phyloP scores from a whole-genome alignment of 768 basidiomycete species.

The Mycena galopus region DNA sequence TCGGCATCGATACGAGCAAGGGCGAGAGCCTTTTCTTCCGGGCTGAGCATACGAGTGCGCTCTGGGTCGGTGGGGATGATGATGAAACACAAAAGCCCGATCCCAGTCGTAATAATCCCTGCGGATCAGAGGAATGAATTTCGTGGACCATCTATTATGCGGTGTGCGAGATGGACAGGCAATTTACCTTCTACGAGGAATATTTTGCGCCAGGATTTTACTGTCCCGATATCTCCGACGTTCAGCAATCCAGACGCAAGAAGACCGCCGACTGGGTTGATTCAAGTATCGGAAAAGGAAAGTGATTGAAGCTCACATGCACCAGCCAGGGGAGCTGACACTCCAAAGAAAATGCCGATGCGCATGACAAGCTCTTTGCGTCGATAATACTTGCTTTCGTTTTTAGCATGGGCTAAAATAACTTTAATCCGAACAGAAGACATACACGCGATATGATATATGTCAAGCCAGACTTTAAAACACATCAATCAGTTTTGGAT shows the following conservation, averaged over 20 bases:
- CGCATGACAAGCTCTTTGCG: conserved; percentile 51
- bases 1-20: conserved; percentile 52
- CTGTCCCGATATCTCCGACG: conserved; percentile 45
- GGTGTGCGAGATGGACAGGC: not conserved
- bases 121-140: not conserved
- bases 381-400: conserved; percentile 48
- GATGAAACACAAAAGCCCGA: conserved; percentile 51
- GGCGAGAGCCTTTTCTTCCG: conserved; percentile 50
- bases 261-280: conserved; percentile 50
- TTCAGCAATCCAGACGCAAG: conserved; percentile 52
- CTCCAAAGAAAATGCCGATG: conserved; percentile 52
- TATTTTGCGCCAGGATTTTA: conserved; percentile 56
- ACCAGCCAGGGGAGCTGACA: conserved; percentile 50
- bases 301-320: conserved; percentile 45
- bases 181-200: conserved; percentile 57
- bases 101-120: conserved; percentile 54
- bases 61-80: conserved; percentile 54
- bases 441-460: conserved; percentile 55
- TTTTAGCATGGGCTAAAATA: not conserved
- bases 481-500: not conserved
- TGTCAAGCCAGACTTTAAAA: conserved; percentile 51
- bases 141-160: not conserved
- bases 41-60: conserved; percentile 48
- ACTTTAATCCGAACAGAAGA: conserved; percentile 6
- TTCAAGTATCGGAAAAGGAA: not conserved